Conservation (phyloP, 2,329 filamentous ascomycete genomes). For the Epichloe brachyelytri region DNA sequence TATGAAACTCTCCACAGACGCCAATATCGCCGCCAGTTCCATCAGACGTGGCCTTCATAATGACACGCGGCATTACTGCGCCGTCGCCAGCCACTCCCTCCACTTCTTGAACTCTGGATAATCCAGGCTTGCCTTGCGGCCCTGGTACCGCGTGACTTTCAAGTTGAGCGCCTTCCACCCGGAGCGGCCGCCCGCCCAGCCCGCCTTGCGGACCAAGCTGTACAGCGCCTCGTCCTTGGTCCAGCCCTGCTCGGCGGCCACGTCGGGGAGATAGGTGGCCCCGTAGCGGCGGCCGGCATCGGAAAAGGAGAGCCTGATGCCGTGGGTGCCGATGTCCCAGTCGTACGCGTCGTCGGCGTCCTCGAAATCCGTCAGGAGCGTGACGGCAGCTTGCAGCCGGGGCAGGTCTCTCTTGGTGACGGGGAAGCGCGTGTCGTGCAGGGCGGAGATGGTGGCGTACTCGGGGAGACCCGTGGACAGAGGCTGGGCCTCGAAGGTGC, state of each 20-base stretch:
- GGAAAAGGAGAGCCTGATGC: conserved; percentile 75
- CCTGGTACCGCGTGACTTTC: conserved; percentile 74
- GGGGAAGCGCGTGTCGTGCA: conserved; percentile 52
- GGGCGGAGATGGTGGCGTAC: conserved; percentile 71
- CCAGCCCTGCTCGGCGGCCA: conserved; percentile 89
- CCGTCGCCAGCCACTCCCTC: conserved; percentile 49
- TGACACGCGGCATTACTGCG: conserved; percentile 9
- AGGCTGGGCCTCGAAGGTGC: conserved; percentile 73
- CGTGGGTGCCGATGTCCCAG: conserved; percentile 79
- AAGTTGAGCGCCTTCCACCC: conserved; percentile 71
- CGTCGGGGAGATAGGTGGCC: conserved; percentile 84
- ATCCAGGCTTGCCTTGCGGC: conserved; percentile 57
- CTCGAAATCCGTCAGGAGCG: conserved; percentile 78
- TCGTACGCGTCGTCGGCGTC: conserved; percentile 59
- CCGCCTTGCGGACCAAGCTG: conserved; percentile 87
- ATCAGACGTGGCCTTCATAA: background rate
- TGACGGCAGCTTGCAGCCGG: conserved; percentile 53
- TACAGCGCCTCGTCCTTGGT: conserved; percentile 82
- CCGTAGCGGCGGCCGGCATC: conserved; percentile 62
- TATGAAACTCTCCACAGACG: too few relatives aligned
- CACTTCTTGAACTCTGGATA: conserved; percentile 70
- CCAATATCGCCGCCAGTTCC: too few relatives aligned
- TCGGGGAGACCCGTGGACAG: conserved; percentile 60
- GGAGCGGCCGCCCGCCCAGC: conserved; percentile 71
- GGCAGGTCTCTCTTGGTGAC: conserved; percentile 42